These are phyloP conservation scores for Iris pallida DNA, from an alignment of 116 monocot species.

Conservation along the genomic window DNA sequence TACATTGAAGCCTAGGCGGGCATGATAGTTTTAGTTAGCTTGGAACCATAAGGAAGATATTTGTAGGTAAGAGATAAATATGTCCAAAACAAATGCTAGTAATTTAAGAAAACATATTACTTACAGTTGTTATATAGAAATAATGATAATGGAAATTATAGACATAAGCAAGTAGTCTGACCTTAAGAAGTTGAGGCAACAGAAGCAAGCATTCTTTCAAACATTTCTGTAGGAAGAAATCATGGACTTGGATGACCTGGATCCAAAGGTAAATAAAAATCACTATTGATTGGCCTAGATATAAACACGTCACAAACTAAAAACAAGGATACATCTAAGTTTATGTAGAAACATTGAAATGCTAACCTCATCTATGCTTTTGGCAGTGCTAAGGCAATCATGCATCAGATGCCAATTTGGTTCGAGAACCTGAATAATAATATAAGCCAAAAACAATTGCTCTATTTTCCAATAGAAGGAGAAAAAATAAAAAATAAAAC, in stretches of 20 bases:
- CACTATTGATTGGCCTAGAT: not conserved
- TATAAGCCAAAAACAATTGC: too few relatives aligned
- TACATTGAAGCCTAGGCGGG: too few relatives aligned
- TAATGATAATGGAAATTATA: not conserved
- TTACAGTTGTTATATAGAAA: not conserved
- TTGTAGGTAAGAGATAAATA: too few relatives aligned
- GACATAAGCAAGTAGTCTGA: conserved; percentile 15
- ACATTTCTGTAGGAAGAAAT: conserved; percentile 90
- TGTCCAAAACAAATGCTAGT: too few relatives aligned
- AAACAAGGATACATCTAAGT: not conserved
- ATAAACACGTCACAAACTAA: not conserved
- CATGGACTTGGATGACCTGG: conserved; percentile 90
- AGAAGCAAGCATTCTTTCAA: conserved; percentile 95
- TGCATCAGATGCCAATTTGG: conserved; percentile 99
- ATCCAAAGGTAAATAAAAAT: conserved; percentile 8
- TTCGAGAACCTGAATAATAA: conserved; percentile 90
- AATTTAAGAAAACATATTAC: too few relatives aligned
- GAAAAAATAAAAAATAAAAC: conserved; percentile 12
- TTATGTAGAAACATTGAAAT: too few relatives aligned
- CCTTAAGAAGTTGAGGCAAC: conserved; percentile 80
- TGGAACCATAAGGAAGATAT: too few relatives aligned
- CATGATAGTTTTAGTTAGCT: too few relatives aligned
- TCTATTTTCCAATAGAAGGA: too few relatives aligned
- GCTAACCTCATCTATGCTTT: conserved; percentile 93
- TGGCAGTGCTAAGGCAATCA: conserved; percentile 64